Percentiles rank a stretch among this genome's conserved stretches.
Conservation (phyloP, 768 basidiomycete species). For the Boletus eberwhitei region DNA sequence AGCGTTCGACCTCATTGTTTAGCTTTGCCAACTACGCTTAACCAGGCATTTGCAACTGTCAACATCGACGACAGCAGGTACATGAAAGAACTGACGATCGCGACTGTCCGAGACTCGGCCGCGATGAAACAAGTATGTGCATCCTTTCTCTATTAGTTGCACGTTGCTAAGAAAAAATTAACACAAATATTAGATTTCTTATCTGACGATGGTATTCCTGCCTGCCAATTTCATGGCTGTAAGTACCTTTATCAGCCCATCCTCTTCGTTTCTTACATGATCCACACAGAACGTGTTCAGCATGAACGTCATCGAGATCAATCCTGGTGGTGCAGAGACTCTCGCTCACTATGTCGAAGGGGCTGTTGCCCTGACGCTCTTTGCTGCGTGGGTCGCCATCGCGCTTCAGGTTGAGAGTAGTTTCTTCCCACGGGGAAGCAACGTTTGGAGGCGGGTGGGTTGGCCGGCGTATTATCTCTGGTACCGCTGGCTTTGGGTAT, state of each 20-base stretch:
- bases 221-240: slow-evolving; percentile 47
- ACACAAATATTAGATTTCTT: slow-evolving; percentile 31
- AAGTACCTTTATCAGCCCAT: background rate
- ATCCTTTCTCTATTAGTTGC: slow-evolving; percentile 24
- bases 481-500: background rate
- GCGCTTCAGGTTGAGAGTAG: slow-evolving; percentile 42
- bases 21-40: background rate
- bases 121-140: slow-evolving; percentile 34
- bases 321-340: slow-evolving; percentile 23
- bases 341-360: slow-evolving; percentile 38
- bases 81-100: slow-evolving; percentile 49
- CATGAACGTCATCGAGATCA: slow-evolving; percentile 53
- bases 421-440: slow-evolving; percentile 17
- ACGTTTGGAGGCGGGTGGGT: slow-evolving; percentile 15
- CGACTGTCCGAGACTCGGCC: slow-evolving; percentile 41
- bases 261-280: background rate
- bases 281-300: slow-evolving; percentile 45
- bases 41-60: slow-evolving; percentile 56
- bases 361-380: slow-evolving; percentile 45
- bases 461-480: slow-evolving; percentile 21
- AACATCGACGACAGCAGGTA: slow-evolving; percentile 54
- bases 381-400: slow-evolving; percentile 54
- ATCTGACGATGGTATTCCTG: slow-evolving; percentile 60
- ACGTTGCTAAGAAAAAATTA: background rate
- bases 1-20: background rate